Evolutionary conservation across 768 basidiomycete genomes (phyloP).

Genomic region (Boletus pseudopeckii): DNA sequence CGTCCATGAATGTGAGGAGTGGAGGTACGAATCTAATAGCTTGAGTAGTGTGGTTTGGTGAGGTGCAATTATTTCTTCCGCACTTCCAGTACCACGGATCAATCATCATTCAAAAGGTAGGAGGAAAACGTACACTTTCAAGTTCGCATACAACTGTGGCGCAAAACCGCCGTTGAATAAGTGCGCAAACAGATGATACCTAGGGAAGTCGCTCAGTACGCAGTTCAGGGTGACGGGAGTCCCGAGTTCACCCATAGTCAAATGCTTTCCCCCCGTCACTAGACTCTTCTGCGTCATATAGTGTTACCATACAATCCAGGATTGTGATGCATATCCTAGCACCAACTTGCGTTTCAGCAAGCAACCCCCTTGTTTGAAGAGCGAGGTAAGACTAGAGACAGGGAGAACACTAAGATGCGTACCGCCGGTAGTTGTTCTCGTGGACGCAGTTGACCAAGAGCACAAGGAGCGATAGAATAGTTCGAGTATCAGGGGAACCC

Average conservation of each 20-base stretch:
- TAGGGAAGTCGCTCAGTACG: constrained; percentile 27
- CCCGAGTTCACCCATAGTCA: constrained; percentile 60
- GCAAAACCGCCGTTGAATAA: constrained; percentile 59
- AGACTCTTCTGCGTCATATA: constrained; percentile 65
- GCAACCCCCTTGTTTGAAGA: constrained; percentile 38
- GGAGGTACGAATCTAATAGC: constrained; percentile 80
- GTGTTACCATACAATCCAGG: constrained; percentile 66
- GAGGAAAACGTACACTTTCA: constrained; percentile 51
- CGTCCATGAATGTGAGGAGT: constrained; percentile 42
- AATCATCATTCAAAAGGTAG: neutral
- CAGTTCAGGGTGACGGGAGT: neutral
- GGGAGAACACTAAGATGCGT: constrained; percentile 25
- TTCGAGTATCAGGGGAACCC: constrained; percentile 59
- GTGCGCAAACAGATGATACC: constrained; percentile 63
- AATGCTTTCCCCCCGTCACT: constrained; percentile 67
- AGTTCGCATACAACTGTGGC: constrained; percentile 55
- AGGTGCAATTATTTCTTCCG: constrained; percentile 72
- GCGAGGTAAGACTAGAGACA: constrained; percentile 3
- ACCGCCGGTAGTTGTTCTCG: constrained; percentile 55
- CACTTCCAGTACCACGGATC: constrained; percentile 37
- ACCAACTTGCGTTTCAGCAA: constrained; percentile 54
- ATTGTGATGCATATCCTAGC: constrained; percentile 63
- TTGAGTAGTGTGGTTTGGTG: constrained; percentile 88
- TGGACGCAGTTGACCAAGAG: constrained; percentile 73
- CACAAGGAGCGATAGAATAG: constrained; percentile 59